Base-by-base conservation (phyloP, 805 yeast genomes). In the Hermanozyma aechmeae region DNA sequence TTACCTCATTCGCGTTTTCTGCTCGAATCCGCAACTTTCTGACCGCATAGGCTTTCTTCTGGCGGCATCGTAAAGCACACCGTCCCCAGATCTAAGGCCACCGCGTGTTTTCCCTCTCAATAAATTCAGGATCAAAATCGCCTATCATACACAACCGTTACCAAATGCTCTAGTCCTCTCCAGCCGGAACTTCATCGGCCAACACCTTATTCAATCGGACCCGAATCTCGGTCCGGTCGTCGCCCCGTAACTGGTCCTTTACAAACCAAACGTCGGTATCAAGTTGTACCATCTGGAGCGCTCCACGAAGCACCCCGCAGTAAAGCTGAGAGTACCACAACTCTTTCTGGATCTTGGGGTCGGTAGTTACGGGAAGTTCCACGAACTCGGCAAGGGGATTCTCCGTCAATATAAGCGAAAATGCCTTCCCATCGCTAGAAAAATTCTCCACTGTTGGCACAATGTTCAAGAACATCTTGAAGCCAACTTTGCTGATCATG, bases 141-240 rank as follows among this genome's bases (percentile, higher is more conserved):
- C n/a, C n/a, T n/a, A n/a, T n/a, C n/a, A n/a, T n/a, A n/a, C n/a
- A n/a, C n/a, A n/a, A n/a, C n/a, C n/a, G n/a, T n/a, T n/a, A n/a
- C n/a, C n/a, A n/a, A n/a, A n/a, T n/a, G n/a, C n/a, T 13, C 31
- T 53, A 79, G 39, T 87, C 96, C 53, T 92, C 97, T 15, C 97
- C 98, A 5, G 94, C 93, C 10, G 98, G 98, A 25, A 92, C 79
- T 58, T 92, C 98, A 50, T 92, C 98, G 48, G 81, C 85, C 42
- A 89, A 60, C 3, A 85, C 70, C 43, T 69, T 77, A 27, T 76
- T 61, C 39, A 92, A 61, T 43, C 75, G 76, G 26, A 92, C 71
- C 36, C 79, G 68, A 31, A 92, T 58, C 47, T 86, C 96, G 0
- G 96, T 89, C 16, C 58, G 59, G 9, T 76, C 77, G 42, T 85